phyloP scores from a whole-genome alignment of 176 grass and related monocot species.

The Calamus simplicifolius region DNA sequence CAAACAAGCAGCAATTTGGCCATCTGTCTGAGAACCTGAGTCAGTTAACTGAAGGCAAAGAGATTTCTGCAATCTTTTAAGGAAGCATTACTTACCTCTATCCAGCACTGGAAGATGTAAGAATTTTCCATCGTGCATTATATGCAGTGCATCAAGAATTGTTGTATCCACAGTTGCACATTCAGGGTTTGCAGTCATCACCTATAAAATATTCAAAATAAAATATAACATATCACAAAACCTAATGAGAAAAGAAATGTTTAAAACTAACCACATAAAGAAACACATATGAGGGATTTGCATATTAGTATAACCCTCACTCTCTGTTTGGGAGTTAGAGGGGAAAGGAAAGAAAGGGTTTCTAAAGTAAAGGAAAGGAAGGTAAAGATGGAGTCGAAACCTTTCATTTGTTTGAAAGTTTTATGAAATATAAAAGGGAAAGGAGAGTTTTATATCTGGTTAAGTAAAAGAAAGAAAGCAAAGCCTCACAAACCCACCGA shows the following conservation, averaged over 20 bases:
- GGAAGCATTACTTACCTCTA: slow-evolving; percentile 36
- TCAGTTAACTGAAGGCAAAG: slow-evolving; percentile 6
- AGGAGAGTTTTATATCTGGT: no score
- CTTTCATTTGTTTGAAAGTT: no score
- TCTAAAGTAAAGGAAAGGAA: no score
- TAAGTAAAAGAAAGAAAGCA: no score
- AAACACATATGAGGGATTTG: not conserved
- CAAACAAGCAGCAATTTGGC: slow-evolving; percentile 70
- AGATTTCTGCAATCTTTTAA: no score
- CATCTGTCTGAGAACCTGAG: slow-evolving; percentile 47
- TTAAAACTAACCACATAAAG: not conserved
- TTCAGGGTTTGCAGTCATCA: slow-evolving; percentile 83
- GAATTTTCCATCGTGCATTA: slow-evolving; percentile 95
- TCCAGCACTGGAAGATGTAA: slow-evolving; percentile 91
- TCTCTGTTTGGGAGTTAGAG: no score
- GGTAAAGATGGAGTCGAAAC: no score
- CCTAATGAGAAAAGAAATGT: not conserved
- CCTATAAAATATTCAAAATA: slow-evolving; percentile 34
- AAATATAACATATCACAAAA: not conserved
- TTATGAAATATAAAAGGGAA: no score
- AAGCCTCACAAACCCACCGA: no score
- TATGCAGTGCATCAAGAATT: slow-evolving; percentile 96
- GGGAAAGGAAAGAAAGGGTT: no score
- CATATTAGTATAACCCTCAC: no score
- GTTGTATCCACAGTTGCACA: slow-evolving; percentile 68